Evolutionary conservation across 2,329 filamentous ascomycete species (phyloP), one percentile per base, ranked within the genome.

Genomic region (Thermothelomyces thermophilus): DNA sequence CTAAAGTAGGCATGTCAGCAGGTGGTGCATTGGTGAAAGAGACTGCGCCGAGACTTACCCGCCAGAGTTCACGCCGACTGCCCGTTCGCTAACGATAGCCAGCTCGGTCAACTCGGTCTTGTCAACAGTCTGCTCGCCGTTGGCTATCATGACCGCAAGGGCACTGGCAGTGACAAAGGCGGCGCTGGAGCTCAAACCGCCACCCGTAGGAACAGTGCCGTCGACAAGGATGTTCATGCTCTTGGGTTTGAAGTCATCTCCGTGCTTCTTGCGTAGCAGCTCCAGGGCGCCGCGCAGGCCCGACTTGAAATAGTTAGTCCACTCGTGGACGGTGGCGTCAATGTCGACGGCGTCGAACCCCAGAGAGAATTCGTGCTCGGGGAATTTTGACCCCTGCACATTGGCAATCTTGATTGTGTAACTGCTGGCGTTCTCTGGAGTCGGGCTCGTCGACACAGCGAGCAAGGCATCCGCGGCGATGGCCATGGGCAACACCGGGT

Each of bases 261-360:
- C 79, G 26, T 76, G 64, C 65, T 84, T 84, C 68, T 83, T 80
- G 64, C 81, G 77, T 56, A 98, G 72, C 52, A 95, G 74, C 60
- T 87, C 80, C 49, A 95, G 70, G 1, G 91, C 91, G 26, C 90
- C 93, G 31, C 81, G 75, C 43, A 97, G 74, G 0, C 93, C 93
- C 47, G 89, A 87, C 72, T 93, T 94, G 80, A 98, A 97, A 75
- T 98, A 98, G 67, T 97, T 98, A 51, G 89, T 87, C 93, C 93
- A 98, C 70, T 96, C 90, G 58, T 94, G 86, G 59, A 85, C 79
- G 16, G 82, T 83, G 7, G 88, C 79, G 67, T 97, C 90, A 61
- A 98, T 95, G 19, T 85, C 79, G n/a, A 91, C 76, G 10, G 75
- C 73, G 55, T 76, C 73, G 26, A 70, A 64, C 2, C 86, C 79